These are phyloP conservation scores for Pittosporum tobira DNA, from an alignment of 129 eudicot species.

Conservation along the genomic window DNA sequence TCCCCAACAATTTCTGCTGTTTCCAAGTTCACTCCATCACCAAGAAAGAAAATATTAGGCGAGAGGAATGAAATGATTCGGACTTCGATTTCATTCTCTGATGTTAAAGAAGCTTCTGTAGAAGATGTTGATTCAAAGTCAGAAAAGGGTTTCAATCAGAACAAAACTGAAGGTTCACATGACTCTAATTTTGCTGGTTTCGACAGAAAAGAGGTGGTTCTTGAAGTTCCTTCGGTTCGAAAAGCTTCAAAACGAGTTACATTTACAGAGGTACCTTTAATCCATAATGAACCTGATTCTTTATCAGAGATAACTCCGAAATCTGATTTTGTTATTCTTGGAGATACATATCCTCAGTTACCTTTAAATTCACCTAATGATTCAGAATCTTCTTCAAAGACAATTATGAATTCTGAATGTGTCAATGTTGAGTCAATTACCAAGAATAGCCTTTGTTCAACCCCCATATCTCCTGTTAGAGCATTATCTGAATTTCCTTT, in stretches of 20 bases:
- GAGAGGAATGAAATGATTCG: slow-evolving; percentile 56
- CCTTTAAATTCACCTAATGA: too few species aligned
- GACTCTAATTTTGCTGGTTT: slow-evolving; percentile 5
- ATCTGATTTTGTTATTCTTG: slow-evolving; percentile 11
- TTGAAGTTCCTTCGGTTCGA: slow-evolving; percentile 18
- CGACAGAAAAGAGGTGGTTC: slow-evolving; percentile 22
- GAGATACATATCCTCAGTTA: too few species aligned
- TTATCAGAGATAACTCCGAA: slow-evolving; percentile 23
- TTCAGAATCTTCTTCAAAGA: too few species aligned
- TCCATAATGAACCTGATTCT: slow-evolving; percentile 18
- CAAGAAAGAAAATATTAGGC: slow-evolving; percentile 46
- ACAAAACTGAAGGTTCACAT: slow-evolving; percentile 2
- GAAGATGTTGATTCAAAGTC: slow-evolving; percentile 27
- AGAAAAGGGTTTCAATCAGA: slow-evolving; percentile 17
- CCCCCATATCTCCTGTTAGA: neutral
- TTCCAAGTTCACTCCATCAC: slow-evolving; percentile 58
- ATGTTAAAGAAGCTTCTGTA: slow-evolving; percentile 27
- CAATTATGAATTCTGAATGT: too few species aligned
- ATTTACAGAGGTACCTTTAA: slow-evolving; percentile 25
- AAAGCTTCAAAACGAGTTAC: slow-evolving; percentile 25
- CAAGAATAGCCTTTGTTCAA: too few species aligned
- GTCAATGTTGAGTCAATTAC: too few species aligned
- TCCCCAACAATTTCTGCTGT: slow-evolving; percentile 68
- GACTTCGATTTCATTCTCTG: slow-evolving; percentile 51
- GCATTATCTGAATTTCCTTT: slow-evolving; percentile 12